Evolutionary conservation across 768 basidiomycete species (phyloP), one percentile per base, ranked within the genome.

Genomic region (Auriscalpium orientale): DNA sequence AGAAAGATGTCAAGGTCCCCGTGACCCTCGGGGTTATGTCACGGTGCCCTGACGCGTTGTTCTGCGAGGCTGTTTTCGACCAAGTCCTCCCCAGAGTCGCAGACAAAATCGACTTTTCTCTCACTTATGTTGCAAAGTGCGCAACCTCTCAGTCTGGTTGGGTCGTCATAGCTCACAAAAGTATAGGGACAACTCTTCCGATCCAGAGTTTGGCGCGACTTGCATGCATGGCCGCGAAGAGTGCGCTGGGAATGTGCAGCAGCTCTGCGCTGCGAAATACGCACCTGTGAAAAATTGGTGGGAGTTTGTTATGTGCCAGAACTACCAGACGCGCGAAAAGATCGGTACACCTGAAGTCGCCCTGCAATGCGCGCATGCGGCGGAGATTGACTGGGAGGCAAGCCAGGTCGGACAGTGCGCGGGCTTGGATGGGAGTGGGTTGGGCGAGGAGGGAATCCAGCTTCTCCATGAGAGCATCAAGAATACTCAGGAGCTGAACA

Each of bases 221-320:
- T 97, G 94, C 71, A 78, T 78, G 75, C 93, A 95, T 65, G 93
- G 92, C 16, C 72, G 73, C 5, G 69, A 78, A 52, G 94, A 98
- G 70, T 97, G 94, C 64, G 82, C 82, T 13, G 94, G 90, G 45
- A 93, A 95, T 71, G 82, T 92, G 16, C 89, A 97, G 57, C 85
- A 97, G 66, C 76, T 97, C 28, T 98, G 95, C 68, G 87, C 79
- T 34, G 74, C 79, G 54, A 82, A 83, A 66, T 76, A 89, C 58
- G 72, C 78, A 21, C 70, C 76, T 21, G 70, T 72, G 43, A 60
- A 68, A n/a, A 73, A 72, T 20, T 92, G 89, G 88, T 95, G 91
- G 92, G 71, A 80, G 51, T 94, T 91, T 62, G 74, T 92, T 20
- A 83, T 81, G 57, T 94, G 92, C 68, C 81, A 90, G 64, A 91